phyloP scores from a whole-genome alignment of 208 protist species.

The Trichomonas tenax region DNA sequence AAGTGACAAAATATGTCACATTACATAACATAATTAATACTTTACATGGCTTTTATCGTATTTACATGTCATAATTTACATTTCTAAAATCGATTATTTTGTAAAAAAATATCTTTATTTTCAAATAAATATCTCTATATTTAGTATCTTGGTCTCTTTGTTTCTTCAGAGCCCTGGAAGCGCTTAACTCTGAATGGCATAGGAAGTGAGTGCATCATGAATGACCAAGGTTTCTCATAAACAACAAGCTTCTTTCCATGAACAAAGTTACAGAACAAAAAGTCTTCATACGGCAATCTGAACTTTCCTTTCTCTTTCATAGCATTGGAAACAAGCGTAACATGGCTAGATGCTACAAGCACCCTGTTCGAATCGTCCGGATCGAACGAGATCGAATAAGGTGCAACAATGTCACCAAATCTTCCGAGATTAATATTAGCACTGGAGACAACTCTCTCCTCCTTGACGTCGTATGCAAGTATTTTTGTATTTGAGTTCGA shows the following conservation, averaged over 20 bases:
- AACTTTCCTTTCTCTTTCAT: neutral
- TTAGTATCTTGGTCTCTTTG: neutral
- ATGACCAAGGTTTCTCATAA: conserved; percentile 6
- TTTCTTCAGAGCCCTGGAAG: neutral
- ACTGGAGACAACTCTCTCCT: neutral
- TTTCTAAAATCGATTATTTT: too few species aligned
- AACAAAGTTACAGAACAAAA: neutral
- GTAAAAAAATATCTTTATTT: too few species aligned
- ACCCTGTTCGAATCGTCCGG: neutral
- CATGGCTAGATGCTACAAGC: neutral
- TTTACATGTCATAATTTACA: too few species aligned
- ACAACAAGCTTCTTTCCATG: neutral
- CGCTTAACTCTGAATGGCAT: neutral
- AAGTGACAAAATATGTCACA: too few species aligned
- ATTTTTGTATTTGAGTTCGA: neutral
- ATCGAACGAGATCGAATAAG: neutral
- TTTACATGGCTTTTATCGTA: too few species aligned
- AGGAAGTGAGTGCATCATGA: neutral
- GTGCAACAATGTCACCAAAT: neutral
- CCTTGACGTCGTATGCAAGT: neutral
- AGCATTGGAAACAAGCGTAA: neutral
- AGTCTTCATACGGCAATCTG: neutral
- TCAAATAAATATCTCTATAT: neutral
- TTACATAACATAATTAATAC: too few species aligned
- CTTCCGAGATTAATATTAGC: neutral